Evolutionary conservation across 2,329 filamentous ascomycete genomes (phyloP).

Genomic region (Claviceps digitariae): DNA sequence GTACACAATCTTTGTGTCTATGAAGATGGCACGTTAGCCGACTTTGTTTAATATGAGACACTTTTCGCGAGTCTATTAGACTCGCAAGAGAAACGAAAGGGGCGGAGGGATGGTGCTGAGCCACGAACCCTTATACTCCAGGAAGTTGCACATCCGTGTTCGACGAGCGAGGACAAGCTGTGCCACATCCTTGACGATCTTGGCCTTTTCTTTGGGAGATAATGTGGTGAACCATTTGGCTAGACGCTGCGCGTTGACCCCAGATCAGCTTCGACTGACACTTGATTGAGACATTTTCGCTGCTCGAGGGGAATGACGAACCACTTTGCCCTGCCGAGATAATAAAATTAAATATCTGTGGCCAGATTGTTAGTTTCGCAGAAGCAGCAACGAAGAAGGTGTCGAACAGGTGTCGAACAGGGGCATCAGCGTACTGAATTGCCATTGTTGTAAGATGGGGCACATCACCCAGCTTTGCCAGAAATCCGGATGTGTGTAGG

Average conservation of each 20-base stretch:
- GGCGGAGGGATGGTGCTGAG: background rate
- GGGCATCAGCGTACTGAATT: constrained; percentile 25
- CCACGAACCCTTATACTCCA: constrained; percentile 85
- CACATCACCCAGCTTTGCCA: constrained; percentile 9
- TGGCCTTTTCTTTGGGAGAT: constrained; percentile 95
- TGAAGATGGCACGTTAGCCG: background rate
- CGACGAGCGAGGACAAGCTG: constrained; percentile 91
- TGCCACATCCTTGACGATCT: constrained; percentile 99
- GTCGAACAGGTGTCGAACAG: background rate
- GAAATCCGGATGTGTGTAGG: constrained; percentile 4
- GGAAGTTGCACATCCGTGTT: constrained; percentile 99
- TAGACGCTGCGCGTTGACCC: constrained; percentile 53
- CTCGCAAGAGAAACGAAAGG: background rate
- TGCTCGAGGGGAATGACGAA: constrained; percentile 37
- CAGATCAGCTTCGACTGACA: constrained; percentile 4
- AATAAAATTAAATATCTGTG: constrained; percentile 90
- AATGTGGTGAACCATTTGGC: constrained; percentile 99
- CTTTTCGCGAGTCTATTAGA: background rate
- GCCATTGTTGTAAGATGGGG: constrained; percentile 23
- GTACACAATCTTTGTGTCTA: constrained; percentile 98
- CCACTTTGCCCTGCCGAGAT: constrained; percentile 97
- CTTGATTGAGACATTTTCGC: background rate
- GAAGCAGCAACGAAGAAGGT: background rate
- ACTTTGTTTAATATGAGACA: rapidly evolving
- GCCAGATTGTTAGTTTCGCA: constrained; percentile 11